Base-by-base conservation (phyloP, 1,139 yeast genomes). In the Groenewaldozyma auringiensis region DNA sequence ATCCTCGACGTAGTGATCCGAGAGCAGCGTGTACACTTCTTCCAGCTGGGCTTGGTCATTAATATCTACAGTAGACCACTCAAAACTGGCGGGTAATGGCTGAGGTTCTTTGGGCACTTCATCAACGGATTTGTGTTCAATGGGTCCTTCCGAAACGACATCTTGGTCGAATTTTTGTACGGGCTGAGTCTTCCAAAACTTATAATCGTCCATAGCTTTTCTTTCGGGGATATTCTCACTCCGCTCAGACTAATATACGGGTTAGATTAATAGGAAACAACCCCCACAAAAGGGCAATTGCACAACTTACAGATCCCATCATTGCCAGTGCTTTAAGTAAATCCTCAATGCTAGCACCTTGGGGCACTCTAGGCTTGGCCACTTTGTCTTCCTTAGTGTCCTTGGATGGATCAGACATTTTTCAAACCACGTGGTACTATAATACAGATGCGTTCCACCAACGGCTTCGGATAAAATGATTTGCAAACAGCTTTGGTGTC, bases 121-220 rank as follows among this genome's bases (percentile, higher is more conserved):
- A 2, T 66, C 83, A 2, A 89, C 80, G 0, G 79, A 78, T 61
- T 85, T 85, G 36, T 59, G 53, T 54, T 88, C 94, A 56, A 92
- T 87, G 16, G 95, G 94, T 0, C 97, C 97, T 58, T 88, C 96
- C 17, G 70, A 59, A 11, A 70, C 74, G 41, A 85, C 71, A 58
- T 81, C 92, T 60, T 83, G 63, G 35, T 55, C 84, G 51, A 88
- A 80, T 22, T 74, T 71, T 3, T 89, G 77, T 17, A 94, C 98
- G 0, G 98, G 98, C 65, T 92, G 99, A 4, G 98, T 94, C 61
- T 84, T 85, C 99, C 99, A 92, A 67, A 92, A 92, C 67, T 86
- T 87, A 70, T 89, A 87, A 59, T 88, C 95, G 46, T 85, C 80
- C 88, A 89, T 87, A 32, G 81, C 78, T 59, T 83, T 83, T 54